Base-by-base conservation (phyloP, 2,329 filamentous ascomycete species). In the Aspergillus sp. region DNA sequence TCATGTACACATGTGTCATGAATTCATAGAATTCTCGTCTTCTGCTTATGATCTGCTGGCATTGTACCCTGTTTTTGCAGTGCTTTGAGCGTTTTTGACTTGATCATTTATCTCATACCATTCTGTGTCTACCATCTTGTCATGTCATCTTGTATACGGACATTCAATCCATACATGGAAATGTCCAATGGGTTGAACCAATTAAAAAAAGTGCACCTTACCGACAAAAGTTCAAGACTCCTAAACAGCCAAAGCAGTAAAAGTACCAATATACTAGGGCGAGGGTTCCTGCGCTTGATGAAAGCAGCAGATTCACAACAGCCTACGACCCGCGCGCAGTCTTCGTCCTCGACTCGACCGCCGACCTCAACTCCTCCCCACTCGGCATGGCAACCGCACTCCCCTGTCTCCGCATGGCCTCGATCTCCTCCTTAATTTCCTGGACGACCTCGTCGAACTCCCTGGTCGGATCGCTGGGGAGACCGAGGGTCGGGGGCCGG, bases 401-500 rank as follows among this genome's bases (percentile, higher is more conserved):
- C 6, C 68, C 66, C 6, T 66, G 64, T 37, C 66, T 64, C 33
- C 62, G 61, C 32, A 74, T 61, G 44, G 66, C 71, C 51, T 83
- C 78, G 20, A 93, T 73, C 58, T 93, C 86, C 4, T 65, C 67
- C 49, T 69, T 75, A 32, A 93, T 70, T 63, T 93, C 85, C 24
- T 72, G 67, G 7, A 93, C 72, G 16, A 82, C 82, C 49, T 91
- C 84, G 37, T 83, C 79, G 30, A 93, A 69, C 47, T 93, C 86
- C 16, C 68, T 66, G 33, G 78, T 77, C 0, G 78, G 78, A 53
- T 95, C 86, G 42, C 76, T 76, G 1, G 85, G 80, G 24, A 96
- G 68, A 15, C 89, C 89, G 4, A 94, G 63, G 2, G 84, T 71
- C 0, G 83, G 82, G 33, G 77, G 71, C 28, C 67, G 68, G 11